Percentiles rank a stretch among this genome's conserved stretches.
Evolutionary conservation across 192 early-diverging fungal species (phyloP).

Genomic region (Podochytrium sp.): DNA sequence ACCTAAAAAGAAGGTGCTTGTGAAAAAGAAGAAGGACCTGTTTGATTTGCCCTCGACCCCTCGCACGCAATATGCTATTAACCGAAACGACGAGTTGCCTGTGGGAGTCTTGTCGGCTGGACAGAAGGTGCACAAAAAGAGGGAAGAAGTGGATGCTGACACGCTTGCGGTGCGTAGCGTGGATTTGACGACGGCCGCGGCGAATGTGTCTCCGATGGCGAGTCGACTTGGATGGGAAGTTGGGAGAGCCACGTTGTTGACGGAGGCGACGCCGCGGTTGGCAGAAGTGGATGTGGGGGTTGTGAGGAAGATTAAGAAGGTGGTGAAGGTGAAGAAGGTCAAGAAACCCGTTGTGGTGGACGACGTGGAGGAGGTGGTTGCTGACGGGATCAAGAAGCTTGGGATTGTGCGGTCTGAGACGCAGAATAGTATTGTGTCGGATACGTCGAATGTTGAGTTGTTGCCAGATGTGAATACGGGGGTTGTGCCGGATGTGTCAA

Average conservation of each 20-base stretch:
- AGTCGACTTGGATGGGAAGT: conserved; percentile 23
- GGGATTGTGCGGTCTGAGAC: neutral
- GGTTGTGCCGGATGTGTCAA: neutral
- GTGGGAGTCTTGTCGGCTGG: conserved; percentile 20
- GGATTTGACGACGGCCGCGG: conserved; percentile 28
- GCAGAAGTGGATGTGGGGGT: conserved; percentile 16
- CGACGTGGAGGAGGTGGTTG: neutral
- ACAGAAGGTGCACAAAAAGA: neutral
- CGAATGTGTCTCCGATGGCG: neutral
- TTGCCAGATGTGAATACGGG: neutral
- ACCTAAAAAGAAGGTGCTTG: neutral
- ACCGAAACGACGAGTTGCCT: conserved; percentile 45
- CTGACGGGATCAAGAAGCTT: neutral
- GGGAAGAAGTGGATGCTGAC: conserved; percentile 28
- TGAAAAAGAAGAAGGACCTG: conserved; percentile 8
- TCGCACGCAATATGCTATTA: conserved; percentile 41
- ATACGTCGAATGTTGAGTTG: conserved; percentile 12
- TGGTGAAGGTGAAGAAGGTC: conserved; percentile 1
- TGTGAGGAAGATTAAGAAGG: conserved; percentile 12
- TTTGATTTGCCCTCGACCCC: conserved; percentile 25
- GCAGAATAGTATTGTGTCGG: neutral
- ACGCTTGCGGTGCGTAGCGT: conserved; percentile 48
- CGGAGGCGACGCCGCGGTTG: conserved; percentile 5
- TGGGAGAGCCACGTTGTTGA: conserved; percentile 19
- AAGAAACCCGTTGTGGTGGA: neutral